Evolutionary conservation across 768 basidiomycete genomes (phyloP), one percentile per base, ranked within the genome.

Genomic region (Holtermanniella nyarrowii): DNA sequence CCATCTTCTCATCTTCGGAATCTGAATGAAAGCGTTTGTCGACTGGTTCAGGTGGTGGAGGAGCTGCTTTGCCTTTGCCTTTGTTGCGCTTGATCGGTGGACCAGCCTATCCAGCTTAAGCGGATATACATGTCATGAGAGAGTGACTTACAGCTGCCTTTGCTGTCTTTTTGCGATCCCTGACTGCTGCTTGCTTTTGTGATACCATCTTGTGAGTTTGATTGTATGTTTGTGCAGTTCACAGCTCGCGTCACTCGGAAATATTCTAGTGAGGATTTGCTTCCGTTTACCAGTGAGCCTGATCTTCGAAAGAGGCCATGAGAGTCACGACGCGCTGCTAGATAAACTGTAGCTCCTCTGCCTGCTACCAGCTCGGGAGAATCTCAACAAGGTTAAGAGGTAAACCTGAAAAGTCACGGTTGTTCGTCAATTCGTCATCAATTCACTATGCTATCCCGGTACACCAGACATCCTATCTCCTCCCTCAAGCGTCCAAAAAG

Each of bases 401-500:
- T n/a, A n/a, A n/a, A n/a, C n/a, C n/a, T n/a, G n/a, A n/a, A n/a
- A n/a, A n/a, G n/a, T n/a, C n/a, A n/a, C n/a, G n/a, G n/a, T n/a
- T n/a, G n/a, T n/a, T n/a, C n/a, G n/a, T n/a, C n/a, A n/a, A n/a
- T n/a, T n/a, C n/a, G n/a, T n/a, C n/a, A n/a, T n/a, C 26, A 4
- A 18, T 31, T 40, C 47, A 48, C 21, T 49, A 39, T 21, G 26
- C 39, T 41, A 5, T 16, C 13, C n/a, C 37, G n/a, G 48, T 10
- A 23, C 5, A 18, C 11, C 12, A 18, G n/a, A 13, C 45, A 5
- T 40, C 46, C 46, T 21, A 7, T n/a, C n/a, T n/a, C n/a, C n/a
- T n/a, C n/a, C 4, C 13, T 40, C 24, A 54, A 12, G 48, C 42
- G 21, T 73, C 66, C 41, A 72, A 58, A 42, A 66, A 73, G 52